Evolutionary conservation across 2,329 filamentous ascomycete genomes (phyloP), one percentile per base, ranked within the genome.

Genomic region (Colletotrichum sp.): DNA sequence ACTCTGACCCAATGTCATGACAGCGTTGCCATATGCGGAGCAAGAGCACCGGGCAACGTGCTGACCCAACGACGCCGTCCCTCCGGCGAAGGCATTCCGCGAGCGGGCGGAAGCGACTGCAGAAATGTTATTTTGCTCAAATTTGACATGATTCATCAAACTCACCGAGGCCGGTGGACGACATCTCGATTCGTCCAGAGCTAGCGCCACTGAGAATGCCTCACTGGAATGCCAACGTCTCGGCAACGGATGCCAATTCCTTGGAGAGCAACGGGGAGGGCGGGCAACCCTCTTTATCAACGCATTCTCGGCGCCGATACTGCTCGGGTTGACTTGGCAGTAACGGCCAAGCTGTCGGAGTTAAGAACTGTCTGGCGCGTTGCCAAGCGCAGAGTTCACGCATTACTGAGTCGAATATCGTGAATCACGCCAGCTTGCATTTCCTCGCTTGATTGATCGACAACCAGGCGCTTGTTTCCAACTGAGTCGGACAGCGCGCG

Each of bases 1-100:
- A 69, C 64, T 65, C 68, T 69, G 70, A 52, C 36, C 48, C 63
- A 43, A 64, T 75, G 69, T 73, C 73, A 36, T 64, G 63, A 48
- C 58, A 68, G 63, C 28, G 24, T 36, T 18, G 28, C 15, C 30
- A 24, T 18, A 18, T 38, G 43, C 34, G 26, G 32, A 12, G 63
- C 28, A 26, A 30, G 34, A 43, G 55, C 67, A 32, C 36, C 57
- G 36, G 34, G 18, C 61, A 24, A 32, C 26, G 30, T 21, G 32
- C 64, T 75, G 64, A 30, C 64, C 28, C 28, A 52, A 60, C 43
- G 52, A 65, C n/a, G 12, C 21, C 30, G 21, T 67, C 43, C 24
- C 48, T 30, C 61, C 5, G 58, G 57, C 30, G 21, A 69, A 30
- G 12, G 36, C 74, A 69, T 69, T 69, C 70, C 70, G 48, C 24